Evolutionary conservation across 768 basidiomycete genomes (phyloP), one percentile per base, ranked within the genome.

Genomic region (Lanmaoa rubissima): DNA sequence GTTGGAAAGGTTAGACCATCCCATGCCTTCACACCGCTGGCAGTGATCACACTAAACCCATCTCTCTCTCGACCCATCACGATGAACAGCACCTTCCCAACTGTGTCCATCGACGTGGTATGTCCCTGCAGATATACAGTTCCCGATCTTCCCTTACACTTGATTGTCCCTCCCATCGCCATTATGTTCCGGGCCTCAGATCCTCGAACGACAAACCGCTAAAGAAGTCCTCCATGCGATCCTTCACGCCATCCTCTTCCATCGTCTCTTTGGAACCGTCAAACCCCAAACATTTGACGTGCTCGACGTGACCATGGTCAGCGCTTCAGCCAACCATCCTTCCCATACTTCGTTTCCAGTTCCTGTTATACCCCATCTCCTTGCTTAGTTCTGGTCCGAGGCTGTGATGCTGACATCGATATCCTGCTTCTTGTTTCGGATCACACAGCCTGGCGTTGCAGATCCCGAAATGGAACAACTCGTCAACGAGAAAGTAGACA

Each of bases 201-300:
- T 84, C 44, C 76, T 92, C 48, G 91, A 92, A 70, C 82, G 90
- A 26, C 80, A 79, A 48, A 85, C 81, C 17, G 80, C 83, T 38
- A 87, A 85, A 69, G 90, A 92, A 61, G 88, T 87, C 43, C 79
- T 93, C 7, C 81, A 79, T 53, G 90, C 84, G 4, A 76, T 92
- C 51, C 78, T 94, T n/a, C 92, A 93, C 64, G 78, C 89, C 0
- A 87, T 93, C 47, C 75, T 93, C 16, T 93, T 94, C 67, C 91
- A 94, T 66, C 82, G 91, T 9, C 76, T 92, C 19, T 90, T 93
- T 65, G 92, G 91, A 4, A 85, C 83, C 0, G 80, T 93, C 42
- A 90, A 86, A 61, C 87, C 92, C 0, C 81, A 82, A 61, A 86
- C 79, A 2, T 86, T 88, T 57, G 91, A 93, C 55, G 85, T 93